These are phyloP conservation scores for Astragalus glycyphyllos DNA, from an alignment of 306 rosid genomes.

Conservation along the genomic window DNA sequence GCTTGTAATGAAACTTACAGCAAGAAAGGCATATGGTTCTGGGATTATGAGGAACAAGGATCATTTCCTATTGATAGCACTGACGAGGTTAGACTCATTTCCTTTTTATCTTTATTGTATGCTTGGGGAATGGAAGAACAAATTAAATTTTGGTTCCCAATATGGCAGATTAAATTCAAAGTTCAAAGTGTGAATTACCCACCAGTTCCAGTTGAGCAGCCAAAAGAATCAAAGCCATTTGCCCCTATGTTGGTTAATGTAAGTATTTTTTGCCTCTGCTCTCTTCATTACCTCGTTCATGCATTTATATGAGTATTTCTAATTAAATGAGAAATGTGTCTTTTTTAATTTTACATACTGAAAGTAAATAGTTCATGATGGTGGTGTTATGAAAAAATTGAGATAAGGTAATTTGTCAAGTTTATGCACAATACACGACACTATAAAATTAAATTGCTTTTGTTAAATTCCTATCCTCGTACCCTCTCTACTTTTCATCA, in stretches of 20 bases:
- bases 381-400: background rate
- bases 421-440: too few relatives aligned
- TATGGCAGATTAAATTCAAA: slow-evolving; percentile 63
- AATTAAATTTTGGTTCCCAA: slow-evolving; percentile 38
- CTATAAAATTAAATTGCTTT: too few relatives aligned
- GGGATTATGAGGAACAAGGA: slow-evolving; percentile 52
- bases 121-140: slow-evolving; percentile 20
- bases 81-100: slow-evolving; percentile 62
- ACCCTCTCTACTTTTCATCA: too few relatives aligned
- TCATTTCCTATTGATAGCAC: slow-evolving; percentile 49
- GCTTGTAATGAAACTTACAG: slow-evolving; percentile 47
- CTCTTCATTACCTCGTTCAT: slow-evolving; percentile 16
- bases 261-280: slow-evolving; percentile 45
- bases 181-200: slow-evolving; percentile 71
- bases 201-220: slow-evolving; percentile 69
- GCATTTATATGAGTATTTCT: background rate
- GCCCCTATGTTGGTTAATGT: slow-evolving; percentile 78
- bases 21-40: slow-evolving; percentile 60
- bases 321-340: background rate
- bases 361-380: slow-evolving; percentile 15
- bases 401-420: background rate
- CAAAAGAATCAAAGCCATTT: slow-evolving; percentile 73
- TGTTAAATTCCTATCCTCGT: too few relatives aligned
- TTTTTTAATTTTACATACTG: background rate
- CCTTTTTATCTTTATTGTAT: slow-evolving; percentile 27